Evolutionary conservation across 2,329 filamentous ascomycete species (phyloP), one percentile per base, ranked within the genome.

Genomic region (Monosporascus sp.): DNA sequence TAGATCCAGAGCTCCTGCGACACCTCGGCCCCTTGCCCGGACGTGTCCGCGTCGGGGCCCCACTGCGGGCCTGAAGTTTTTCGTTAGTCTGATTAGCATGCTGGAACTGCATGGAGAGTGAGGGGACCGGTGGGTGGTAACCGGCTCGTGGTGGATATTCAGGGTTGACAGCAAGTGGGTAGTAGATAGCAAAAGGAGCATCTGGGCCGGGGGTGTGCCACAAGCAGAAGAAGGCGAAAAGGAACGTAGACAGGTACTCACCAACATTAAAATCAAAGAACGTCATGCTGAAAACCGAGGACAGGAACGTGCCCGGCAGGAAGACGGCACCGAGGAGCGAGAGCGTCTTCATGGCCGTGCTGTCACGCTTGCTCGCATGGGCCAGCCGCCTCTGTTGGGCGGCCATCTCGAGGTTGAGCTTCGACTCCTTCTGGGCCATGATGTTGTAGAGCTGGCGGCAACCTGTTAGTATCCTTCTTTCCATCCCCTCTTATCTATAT

Each of bases 251-350:
- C 38, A 51, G 54, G 22, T 15, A 63, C 67, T 56, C 64, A 74
- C 75, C 69, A 39, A 72, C 68, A 57, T 77, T 76, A 59, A 84
- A 85, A 67, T 85, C 77, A 70, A 86, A 86, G 64, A 86, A 86
- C 0, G 81, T 81, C 81, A 85, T 86, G 71, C 77, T 80, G 60
- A 86, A 86, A 24, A 86, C 72, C 0, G 83, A 85, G 8, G 83
- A 77, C 18, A 86, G 73, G 57, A 79, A 84, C 1, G 82, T 84
- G 2, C 82, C 82, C 0, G 83, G 83, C 6, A 86, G 70, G 60
- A 86, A 86, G 41, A 86, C 71, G 41, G 82, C 81, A 27, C 83
- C 83, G 51, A 86, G 77, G 1, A 86, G 74, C 0, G 82, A 84
- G 39, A 86, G 72, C 1, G 81, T 83, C 71, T 85, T 86, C 82